phyloP scores from a whole-genome alignment of 1,284 basidiomycete species.

The Puccinia coronata region DNA sequence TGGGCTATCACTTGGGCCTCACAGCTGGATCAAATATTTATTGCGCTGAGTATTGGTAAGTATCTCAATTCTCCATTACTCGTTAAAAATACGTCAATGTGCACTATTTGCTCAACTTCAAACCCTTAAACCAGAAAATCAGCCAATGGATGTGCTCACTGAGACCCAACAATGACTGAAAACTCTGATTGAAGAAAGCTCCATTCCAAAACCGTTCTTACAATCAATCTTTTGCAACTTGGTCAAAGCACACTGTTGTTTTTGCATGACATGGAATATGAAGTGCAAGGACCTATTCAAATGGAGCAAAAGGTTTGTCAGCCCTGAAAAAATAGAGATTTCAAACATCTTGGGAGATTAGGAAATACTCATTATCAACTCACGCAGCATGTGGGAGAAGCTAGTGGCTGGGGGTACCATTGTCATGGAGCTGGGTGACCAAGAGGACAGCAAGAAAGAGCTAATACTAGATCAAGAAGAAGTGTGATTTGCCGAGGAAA shows the following conservation, averaged over 20 bases:
- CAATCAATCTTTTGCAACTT: neutral
- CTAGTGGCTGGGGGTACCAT: neutral
- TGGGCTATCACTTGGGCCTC: neutral
- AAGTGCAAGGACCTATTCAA: neutral
- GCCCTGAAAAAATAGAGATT: neutral
- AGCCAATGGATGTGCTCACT: too few relatives aligned
- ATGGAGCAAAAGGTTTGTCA: neutral
- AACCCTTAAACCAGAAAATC: too few relatives aligned
- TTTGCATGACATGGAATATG: constrained; percentile 1
- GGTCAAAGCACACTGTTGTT: neutral
- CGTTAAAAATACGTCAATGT: neutral
- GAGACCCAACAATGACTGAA: too few relatives aligned
- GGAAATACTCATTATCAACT: neutral
- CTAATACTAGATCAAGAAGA: too few relatives aligned
- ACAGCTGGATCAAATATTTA: neutral
- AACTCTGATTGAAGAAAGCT: too few relatives aligned
- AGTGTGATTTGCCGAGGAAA: too few relatives aligned
- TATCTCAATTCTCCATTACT: too few relatives aligned
- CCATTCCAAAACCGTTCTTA: neutral
- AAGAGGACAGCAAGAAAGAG: neutral
- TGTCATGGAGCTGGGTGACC: neutral
- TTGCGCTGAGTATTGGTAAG: neutral
- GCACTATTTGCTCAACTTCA: too few relatives aligned
- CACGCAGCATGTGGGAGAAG: neutral
- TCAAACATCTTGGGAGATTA: neutral